Evolutionary conservation across 257 asterid genomes (phyloP).

Genomic region (Primulina tabacum): DNA sequence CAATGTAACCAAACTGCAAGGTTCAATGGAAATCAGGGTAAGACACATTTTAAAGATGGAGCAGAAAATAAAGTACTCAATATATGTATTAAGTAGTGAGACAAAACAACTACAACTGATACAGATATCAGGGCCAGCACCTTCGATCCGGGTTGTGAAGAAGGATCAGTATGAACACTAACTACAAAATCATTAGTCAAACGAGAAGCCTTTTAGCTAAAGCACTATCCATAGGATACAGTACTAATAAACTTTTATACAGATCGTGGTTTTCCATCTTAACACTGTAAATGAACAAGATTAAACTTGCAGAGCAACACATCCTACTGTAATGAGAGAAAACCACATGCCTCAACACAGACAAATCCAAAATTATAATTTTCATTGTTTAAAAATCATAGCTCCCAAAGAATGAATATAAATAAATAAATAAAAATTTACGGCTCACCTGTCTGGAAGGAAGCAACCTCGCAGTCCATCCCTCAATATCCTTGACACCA

Average conservation of each 20-base stretch:
- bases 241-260: no score
- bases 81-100: no score
- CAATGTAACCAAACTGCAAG: constrained; percentile 16
- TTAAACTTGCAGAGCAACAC: not conserved
- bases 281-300: not conserved
- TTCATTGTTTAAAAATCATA: not conserved
- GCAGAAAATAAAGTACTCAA: not conserved
- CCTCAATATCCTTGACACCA: constrained; percentile 20
- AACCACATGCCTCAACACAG: not conserved
- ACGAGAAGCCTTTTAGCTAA: not conserved
- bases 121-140: not conserved
- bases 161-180: not conserved
- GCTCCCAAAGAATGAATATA: not conserved
- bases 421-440: not conserved
- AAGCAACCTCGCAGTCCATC: constrained; percentile 19
- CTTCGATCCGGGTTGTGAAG: not conserved
- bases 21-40: not conserved
- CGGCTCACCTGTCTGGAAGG: constrained; percentile 17
- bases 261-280: not conserved
- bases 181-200: not conserved
- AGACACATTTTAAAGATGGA: not conserved
- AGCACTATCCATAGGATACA: not conserved
- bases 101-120: not conserved
- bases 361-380: not conserved
- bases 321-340: not conserved